Conservation (phyloP, 179 eudicot species). For the Beta macrorhiza region DNA sequence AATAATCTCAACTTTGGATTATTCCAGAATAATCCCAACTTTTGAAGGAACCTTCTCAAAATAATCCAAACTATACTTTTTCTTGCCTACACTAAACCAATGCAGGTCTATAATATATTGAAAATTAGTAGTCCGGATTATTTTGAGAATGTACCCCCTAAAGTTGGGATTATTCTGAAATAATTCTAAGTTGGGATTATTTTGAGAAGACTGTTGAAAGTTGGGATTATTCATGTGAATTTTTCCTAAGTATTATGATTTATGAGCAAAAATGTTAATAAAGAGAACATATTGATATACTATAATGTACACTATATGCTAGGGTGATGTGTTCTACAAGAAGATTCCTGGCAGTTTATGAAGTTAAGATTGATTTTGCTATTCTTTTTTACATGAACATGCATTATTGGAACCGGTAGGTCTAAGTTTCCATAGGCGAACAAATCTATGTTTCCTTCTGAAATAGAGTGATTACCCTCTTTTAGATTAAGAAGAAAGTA, state of each 20-base stretch:
- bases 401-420: constrained; percentile 27
- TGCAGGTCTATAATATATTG: too few relatives aligned
- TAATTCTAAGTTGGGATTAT: too few relatives aligned
- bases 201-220: too few relatives aligned
- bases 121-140: too few relatives aligned
- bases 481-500: constrained; percentile 1
- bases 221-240: too few relatives aligned
- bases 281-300: background rate
- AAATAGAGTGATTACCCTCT: constrained; percentile 17
- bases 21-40: too few relatives aligned
- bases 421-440: constrained; percentile 14
- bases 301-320: background rate
- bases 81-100: too few relatives aligned
- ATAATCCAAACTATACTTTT: too few relatives aligned
- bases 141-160: too few relatives aligned
- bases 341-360: constrained; percentile 23
- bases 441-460: constrained; percentile 18
- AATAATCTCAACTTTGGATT: too few relatives aligned
- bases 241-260: background rate
- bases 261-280: background rate
- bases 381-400: background rate
- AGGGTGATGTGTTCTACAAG: constrained; percentile 11
- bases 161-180: too few relatives aligned
- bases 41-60: too few relatives aligned
- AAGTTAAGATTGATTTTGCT: constrained; percentile 1